Evolutionary conservation across 345 rosid genomes (phyloP).

Genomic region (Cardamine resedifolia): DNA sequence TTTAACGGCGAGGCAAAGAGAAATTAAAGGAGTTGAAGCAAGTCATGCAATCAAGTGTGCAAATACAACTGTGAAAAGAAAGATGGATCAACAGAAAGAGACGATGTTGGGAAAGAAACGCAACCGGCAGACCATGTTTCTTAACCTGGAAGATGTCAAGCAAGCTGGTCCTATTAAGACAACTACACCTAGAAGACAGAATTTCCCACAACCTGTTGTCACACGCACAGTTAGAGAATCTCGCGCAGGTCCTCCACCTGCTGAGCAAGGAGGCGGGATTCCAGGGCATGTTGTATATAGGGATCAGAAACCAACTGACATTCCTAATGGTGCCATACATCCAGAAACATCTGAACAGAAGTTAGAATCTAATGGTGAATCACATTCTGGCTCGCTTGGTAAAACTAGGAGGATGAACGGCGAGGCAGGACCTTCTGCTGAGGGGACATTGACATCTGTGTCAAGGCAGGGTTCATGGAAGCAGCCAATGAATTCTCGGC

Average conservation of each 20-base stretch:
- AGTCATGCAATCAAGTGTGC: slow-evolving; percentile 68
- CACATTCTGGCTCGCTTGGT: slow-evolving; percentile 44
- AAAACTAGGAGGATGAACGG: slow-evolving; percentile 65
- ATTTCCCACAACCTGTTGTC: slow-evolving; percentile 50
- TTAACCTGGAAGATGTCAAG: slow-evolving; percentile 90
- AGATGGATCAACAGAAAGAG: slow-evolving; percentile 89
- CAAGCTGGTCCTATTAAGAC: slow-evolving; percentile 77
- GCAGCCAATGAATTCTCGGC: slow-evolving; percentile 63
- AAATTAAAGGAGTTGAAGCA: slow-evolving; percentile 81
- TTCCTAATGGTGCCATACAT: slow-evolving; percentile 48
- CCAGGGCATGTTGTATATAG: slow-evolving; percentile 42
- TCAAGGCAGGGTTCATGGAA: slow-evolving; percentile 85
- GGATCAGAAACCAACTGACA: slow-evolving; percentile 69
- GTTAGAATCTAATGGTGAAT: slow-evolving; percentile 68
- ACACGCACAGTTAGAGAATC: slow-evolving; percentile 80
- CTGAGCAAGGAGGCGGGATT: slow-evolving; percentile 60
- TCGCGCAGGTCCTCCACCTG: slow-evolving; percentile 46
- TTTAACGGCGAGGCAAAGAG: slow-evolving; percentile 58
- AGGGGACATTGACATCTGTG: slow-evolving; percentile 48
- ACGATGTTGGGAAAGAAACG: slow-evolving; percentile 98
- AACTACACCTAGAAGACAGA: slow-evolving; percentile 78
- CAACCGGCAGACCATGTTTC: slow-evolving; percentile 85
- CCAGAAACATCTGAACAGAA: slow-evolving; percentile 55
- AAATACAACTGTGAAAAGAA: slow-evolving; percentile 75
- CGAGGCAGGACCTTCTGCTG: slow-evolving; percentile 58